These are phyloP conservation scores for Dictyostelium citrinum DNA, from an alignment of 78 protist genomes.

Conservation along the genomic window DNA sequence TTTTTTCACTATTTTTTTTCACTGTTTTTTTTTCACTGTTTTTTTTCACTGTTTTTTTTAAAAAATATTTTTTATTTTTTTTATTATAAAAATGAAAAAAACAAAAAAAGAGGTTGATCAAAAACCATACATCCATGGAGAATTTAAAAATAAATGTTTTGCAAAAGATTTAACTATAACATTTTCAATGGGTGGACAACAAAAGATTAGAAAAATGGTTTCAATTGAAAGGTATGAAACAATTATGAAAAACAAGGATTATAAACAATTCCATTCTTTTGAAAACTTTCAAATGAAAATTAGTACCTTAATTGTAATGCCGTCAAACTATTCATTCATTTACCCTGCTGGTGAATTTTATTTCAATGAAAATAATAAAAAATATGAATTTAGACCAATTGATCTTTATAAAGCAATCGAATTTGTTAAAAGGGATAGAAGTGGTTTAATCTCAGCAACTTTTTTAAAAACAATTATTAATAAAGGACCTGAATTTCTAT, in stretches of 20 bases:
- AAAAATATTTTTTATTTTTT: too few relatives aligned
- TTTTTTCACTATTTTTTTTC: too few relatives aligned
- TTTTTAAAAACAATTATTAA: not conserved
- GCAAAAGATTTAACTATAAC: not conserved
- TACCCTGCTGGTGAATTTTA: not conserved
- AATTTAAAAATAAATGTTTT: not conserved
- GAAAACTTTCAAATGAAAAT: not conserved
- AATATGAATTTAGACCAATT: not conserved
- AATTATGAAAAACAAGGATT: not conserved
- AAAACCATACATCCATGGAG: not conserved
- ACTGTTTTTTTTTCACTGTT: too few relatives aligned
- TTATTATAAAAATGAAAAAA: not conserved
- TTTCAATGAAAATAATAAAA: not conserved
- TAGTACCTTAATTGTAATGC: not conserved
- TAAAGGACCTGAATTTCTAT: not conserved
- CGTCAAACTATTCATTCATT: not conserved
- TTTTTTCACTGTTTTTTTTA: too few relatives aligned
- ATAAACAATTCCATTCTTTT: not conserved
- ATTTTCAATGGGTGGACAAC: not conserved
- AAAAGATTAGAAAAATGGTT: not conserved
- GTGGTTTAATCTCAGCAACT: not conserved
- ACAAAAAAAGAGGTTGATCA: not conserved
- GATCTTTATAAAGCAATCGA: not conserved
- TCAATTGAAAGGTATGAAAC: not conserved
- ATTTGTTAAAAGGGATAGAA: not conserved